A percentile compares a stretch with the other conserved stretches of the same genome.
These are phyloP conservation scores for Zasmidium cellare DNA, from an alignment of 2,329 filamentous ascomycete species.

Conservation along the genomic window DNA sequence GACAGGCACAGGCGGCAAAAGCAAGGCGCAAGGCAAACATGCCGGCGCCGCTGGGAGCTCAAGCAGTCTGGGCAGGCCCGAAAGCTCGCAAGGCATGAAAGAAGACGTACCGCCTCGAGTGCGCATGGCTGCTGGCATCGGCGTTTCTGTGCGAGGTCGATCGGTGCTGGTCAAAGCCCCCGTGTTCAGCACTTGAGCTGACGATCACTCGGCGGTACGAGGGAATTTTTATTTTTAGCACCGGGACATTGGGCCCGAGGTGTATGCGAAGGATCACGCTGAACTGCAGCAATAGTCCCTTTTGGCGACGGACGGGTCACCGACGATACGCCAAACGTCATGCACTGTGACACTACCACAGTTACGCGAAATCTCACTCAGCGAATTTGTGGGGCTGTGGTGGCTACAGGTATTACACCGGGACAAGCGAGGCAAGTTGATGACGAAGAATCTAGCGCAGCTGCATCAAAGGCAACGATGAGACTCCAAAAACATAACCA, in stretches of 20 bases:
- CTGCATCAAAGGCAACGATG: neutral
- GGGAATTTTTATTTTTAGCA: neutral
- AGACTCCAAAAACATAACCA: neutral
- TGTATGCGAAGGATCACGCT: neutral
- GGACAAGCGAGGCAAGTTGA: no score
- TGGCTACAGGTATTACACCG: no score
- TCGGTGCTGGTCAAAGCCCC: constrained; percentile 52
- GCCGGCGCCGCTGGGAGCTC: constrained; percentile 35
- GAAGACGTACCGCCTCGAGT: constrained; percentile 46
- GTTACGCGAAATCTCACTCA: neutral
- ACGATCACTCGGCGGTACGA: neutral
- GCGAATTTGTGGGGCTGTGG: neutral
- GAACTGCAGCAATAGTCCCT: neutral
- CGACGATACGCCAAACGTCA: neutral
- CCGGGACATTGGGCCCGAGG: neutral
- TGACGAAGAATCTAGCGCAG: neutral
- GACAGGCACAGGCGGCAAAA: constrained; percentile 42
- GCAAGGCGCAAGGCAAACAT: constrained; percentile 39
- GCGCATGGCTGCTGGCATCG: constrained; percentile 49
- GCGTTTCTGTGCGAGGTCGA: constrained; percentile 51
- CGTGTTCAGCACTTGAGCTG: constrained; percentile 38
- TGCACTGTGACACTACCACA: neutral
- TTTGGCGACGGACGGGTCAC: neutral
- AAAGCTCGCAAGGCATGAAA: constrained; percentile 42
- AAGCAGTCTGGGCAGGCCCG: constrained; percentile 40